Evolutionary conservation across 805 yeast species (phyloP).

Genomic region (Ogataea trehalophila): DNA sequence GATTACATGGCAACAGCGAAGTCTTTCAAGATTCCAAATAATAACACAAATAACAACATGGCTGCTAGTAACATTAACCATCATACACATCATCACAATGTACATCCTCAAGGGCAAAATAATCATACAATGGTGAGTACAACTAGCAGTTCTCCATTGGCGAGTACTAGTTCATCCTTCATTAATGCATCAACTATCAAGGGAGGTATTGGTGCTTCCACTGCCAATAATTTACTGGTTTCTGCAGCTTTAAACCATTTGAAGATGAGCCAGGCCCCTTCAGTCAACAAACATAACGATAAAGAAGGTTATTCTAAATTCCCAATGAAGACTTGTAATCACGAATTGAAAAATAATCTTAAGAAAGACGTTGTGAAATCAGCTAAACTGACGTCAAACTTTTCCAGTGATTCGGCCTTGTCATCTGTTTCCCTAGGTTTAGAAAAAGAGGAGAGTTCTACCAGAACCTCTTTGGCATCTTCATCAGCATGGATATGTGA

Average conservation of each 20-base stretch:
- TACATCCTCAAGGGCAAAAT: not conserved
- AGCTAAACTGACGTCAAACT: too few relatives aligned
- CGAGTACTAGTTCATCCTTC: too few relatives aligned
- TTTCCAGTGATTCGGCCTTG: too few relatives aligned
- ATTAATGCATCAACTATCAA: not conserved
- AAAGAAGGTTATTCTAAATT: too few relatives aligned
- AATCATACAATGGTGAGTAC: too few relatives aligned
- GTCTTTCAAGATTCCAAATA: not conserved
- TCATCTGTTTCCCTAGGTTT: too few relatives aligned
- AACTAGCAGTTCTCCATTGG: too few relatives aligned
- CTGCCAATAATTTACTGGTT: not conserved
- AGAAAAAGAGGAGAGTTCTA: too few relatives aligned
- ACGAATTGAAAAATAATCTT: too few relatives aligned
- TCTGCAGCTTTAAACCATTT: slow-evolving; percentile 1
- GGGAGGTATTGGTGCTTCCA: not conserved
- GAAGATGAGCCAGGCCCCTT: slow-evolving; percentile 1
- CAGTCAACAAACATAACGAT: not conserved
- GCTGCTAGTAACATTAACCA: not conserved
- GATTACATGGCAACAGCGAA: slow-evolving; percentile 17
- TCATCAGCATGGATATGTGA: not conserved
- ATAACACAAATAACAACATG: not conserved
- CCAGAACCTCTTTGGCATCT: too few relatives aligned
- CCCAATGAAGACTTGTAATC: too few relatives aligned
- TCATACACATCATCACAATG: not conserved
- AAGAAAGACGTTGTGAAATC: too few relatives aligned